Conservation (phyloP, 1,139 yeast species). For the Pichia sp. region DNA sequence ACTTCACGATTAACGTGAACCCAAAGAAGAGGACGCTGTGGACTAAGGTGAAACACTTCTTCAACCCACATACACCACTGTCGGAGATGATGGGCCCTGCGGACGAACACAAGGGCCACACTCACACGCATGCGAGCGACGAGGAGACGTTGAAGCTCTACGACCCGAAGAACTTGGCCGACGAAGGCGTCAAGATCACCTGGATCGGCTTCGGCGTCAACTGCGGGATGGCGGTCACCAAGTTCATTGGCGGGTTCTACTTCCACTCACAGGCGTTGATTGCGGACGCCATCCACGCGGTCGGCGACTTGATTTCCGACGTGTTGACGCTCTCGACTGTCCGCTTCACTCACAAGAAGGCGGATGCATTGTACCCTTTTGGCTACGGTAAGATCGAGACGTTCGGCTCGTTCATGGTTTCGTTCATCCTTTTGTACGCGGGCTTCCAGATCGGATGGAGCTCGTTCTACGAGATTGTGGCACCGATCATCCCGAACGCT, state of each 20-base stretch:
- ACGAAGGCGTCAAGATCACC: slow-evolving; percentile 91
- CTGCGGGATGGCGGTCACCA: slow-evolving; percentile 78
- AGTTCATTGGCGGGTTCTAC: slow-evolving; percentile 81
- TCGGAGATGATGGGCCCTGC: slow-evolving; percentile 24
- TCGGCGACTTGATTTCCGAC: slow-evolving; percentile 86
- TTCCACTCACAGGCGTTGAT: slow-evolving; percentile 92
- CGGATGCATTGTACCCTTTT: slow-evolving; percentile 64
- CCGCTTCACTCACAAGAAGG: slow-evolving; percentile 65
- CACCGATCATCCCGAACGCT: slow-evolving; percentile 59
- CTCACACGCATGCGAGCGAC: slow-evolving; percentile 33
- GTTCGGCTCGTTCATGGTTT: slow-evolving; percentile 83
- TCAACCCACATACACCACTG: slow-evolving; percentile 33
- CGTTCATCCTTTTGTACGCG: slow-evolving; percentile 76
- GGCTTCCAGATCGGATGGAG: slow-evolving; percentile 92
- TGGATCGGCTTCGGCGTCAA: slow-evolving; percentile 86
- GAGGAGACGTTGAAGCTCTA: slow-evolving; percentile 30
- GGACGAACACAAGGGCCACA: slow-evolving; percentile 34
- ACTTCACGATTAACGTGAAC: slow-evolving; percentile 24
- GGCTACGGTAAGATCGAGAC: slow-evolving; percentile 95
- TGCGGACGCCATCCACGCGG: slow-evolving; percentile 92
- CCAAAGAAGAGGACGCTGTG: slow-evolving; percentile 23
- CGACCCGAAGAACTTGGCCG: slow-evolving; percentile 42
- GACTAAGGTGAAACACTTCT: slow-evolving; percentile 30
- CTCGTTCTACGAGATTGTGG: slow-evolving; percentile 65
- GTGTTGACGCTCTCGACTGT: slow-evolving; percentile 86